Base-by-base conservation (phyloP, 1,139 yeast species). In the Casaregolazyma lundiana region DNA sequence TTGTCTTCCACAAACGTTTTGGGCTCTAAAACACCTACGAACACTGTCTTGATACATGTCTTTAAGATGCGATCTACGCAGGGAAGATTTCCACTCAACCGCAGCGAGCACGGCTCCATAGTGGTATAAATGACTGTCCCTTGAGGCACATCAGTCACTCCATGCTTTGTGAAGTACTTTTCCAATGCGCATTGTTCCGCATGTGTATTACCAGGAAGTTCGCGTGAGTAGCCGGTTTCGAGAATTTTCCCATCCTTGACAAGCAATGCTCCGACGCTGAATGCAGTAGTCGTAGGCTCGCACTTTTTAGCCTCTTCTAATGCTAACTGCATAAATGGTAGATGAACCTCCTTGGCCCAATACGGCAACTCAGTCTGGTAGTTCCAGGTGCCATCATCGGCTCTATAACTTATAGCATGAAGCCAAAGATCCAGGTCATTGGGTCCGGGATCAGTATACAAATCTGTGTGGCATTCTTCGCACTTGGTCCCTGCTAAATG, bases 121-220 rank as follows among this genome's bases (percentile, higher is more conserved):
- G 97, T 87, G 0, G 98, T 92, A 64, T 87, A 94, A 9, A 92
- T 67, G 38, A 84, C 88, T 0, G 95, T 80, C 0, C 96, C 96
- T 15, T 60, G 62, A 0, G 97, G 97, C 0, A 88, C 72, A 3
- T 69, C 70, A 3, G 49, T 30, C 1, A 59, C 55, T 2, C 77
- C 76, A 26, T 55, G 51, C n/a, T 59, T 56, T 17, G 61, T 45
- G 56, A 73, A 80, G 56, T 82, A 84, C 63, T 94, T 94, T 39
- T 82, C 85, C 49, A 94, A 65, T 0, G 97, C 97, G 69, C 95
- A 84, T 61, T 94, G 97, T 61, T 94, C 99, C 1, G 98, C 98
- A 64, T 94, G 99, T 0, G 99, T 94, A 62, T 94, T 94, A 0
- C 98, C 98, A 15, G 85, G 87, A 2, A 92, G 68, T 62, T 94